A percentile compares a stretch with the other conserved stretches of the same genome.
Evolutionary conservation across 2,329 filamentous ascomycete genomes (phyloP).

Genomic region (Xylariaceae sp.): DNA sequence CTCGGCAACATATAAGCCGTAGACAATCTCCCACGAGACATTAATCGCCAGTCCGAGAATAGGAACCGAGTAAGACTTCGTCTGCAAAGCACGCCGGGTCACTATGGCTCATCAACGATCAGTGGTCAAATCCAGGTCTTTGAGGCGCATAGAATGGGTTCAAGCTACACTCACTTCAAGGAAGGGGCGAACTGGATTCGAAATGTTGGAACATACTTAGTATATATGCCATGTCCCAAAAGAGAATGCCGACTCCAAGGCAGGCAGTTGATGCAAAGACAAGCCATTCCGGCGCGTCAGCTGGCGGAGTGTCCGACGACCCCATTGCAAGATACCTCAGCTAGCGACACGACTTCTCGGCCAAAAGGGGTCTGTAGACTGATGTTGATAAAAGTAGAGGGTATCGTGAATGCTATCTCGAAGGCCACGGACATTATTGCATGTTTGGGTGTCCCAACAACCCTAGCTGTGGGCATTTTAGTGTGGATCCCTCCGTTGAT

Average conservation of each 20-base stretch:
- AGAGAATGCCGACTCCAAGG: conserved; percentile 35
- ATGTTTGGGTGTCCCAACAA: no score
- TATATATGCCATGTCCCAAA: neutral
- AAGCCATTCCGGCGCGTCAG: conserved; percentile 18
- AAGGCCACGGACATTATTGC: no score
- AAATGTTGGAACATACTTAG: neutral
- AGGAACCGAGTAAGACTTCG: conserved; percentile 49
- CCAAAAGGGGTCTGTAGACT: no score
- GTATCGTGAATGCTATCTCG: neutral
- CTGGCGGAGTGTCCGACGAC: conserved; percentile 38
- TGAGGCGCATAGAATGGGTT: conserved; percentile 15
- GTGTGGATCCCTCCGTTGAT: no score
- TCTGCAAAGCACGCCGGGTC: conserved; percentile 42
- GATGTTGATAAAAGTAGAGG: neutral
- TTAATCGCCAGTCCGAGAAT: conserved; percentile 48
- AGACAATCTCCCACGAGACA: conserved; percentile 52
- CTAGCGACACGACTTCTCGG: neutral
- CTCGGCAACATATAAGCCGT: conserved; percentile 46
- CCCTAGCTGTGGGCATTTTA: no score
- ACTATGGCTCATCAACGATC: conserved; percentile 17
- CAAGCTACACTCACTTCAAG: conserved; percentile 30
- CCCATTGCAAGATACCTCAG: conserved; percentile 32
- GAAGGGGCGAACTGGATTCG: no score
- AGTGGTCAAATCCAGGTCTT: neutral
- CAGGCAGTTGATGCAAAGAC: conserved; percentile 26